These are phyloP conservation scores for Colletotrichum plurivorum DNA, from an alignment of 2,329 filamentous ascomycete genomes.

Conservation along the genomic window DNA sequence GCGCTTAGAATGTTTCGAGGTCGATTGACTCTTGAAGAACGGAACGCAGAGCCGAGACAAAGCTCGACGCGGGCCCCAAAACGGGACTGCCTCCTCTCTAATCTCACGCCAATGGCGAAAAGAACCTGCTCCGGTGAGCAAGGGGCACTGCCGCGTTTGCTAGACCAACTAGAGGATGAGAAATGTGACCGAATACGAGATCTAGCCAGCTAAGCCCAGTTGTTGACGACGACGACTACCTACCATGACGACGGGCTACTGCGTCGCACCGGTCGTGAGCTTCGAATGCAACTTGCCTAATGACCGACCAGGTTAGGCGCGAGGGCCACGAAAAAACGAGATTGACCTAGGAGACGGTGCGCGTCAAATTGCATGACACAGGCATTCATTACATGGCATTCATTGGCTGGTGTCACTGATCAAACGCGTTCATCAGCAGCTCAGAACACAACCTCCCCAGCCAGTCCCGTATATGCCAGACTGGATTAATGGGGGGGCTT, in stretches of 20 bases:
- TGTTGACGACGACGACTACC: constrained; percentile 26
- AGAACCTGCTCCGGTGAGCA: constrained; percentile 11
- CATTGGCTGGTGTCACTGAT: constrained; percentile 47
- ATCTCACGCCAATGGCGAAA: constrained; percentile 28
- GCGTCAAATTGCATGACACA: constrained; percentile 53
- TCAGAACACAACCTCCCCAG: background rate
- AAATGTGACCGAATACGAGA: constrained; percentile 34
- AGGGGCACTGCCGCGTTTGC: constrained; percentile 39
- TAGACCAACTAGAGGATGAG: constrained; percentile 29
- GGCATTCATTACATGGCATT: constrained; percentile 44
- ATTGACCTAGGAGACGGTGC: constrained; percentile 46
- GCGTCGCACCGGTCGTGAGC: constrained; percentile 16
- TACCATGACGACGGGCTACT: background rate
- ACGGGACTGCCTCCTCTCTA: constrained; percentile 18
- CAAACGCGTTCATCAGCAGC: constrained; percentile 24
- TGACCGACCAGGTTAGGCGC: constrained; percentile 46
- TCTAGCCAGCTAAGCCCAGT: constrained; percentile 22
- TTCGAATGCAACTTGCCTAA: constrained; percentile 39
- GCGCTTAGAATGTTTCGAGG: constrained; percentile 8
- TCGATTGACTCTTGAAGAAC: constrained; percentile 34
- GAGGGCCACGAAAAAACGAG: constrained; percentile 41
- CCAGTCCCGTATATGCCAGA: background rate
- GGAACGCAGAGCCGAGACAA: constrained; percentile 32
- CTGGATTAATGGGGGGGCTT: background rate
- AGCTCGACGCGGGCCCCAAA: constrained; percentile 22